phyloP scores from a whole-genome alignment of 1,284 basidiomycete species.

The Fomitopsis schrenkii region DNA sequence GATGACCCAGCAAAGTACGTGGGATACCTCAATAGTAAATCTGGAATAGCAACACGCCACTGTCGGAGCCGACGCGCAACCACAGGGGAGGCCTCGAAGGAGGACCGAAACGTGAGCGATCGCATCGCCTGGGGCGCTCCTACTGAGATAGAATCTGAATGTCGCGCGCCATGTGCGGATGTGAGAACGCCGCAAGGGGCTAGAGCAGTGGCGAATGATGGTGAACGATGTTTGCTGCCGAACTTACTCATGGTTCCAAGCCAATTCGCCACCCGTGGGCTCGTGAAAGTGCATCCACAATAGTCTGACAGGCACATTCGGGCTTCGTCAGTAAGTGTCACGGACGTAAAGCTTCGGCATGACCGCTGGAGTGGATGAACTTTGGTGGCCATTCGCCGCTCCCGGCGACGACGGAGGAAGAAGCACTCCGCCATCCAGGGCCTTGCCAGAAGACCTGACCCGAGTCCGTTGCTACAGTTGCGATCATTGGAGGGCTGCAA shows the following conservation, averaged over 20 bases:
- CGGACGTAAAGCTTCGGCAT: not conserved
- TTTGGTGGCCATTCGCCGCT: not conserved
- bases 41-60: not conserved
- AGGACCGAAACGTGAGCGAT: not conserved
- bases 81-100: not conserved
- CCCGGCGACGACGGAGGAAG: not conserved
- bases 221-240: not conserved
- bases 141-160: not conserved
- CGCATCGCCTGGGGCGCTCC: not conserved
- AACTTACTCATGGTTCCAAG: not conserved
- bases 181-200: constrained; percentile 1
- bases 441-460: not conserved
- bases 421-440: not conserved
- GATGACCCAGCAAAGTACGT: not conserved
- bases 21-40: not conserved
- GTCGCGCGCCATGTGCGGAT: not conserved
- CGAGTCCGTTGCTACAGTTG: not conserved
- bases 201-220: constrained; percentile 1
- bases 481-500: not conserved
- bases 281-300: not conserved
- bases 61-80: constrained; percentile 2
- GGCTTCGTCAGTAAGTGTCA: not conserved
- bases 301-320: not conserved
- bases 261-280: constrained; percentile 1
- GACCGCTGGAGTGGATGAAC: not conserved